Base-by-base conservation (phyloP, 2,329 filamentous ascomycete genomes). In the Penicillium sp. region DNA sequence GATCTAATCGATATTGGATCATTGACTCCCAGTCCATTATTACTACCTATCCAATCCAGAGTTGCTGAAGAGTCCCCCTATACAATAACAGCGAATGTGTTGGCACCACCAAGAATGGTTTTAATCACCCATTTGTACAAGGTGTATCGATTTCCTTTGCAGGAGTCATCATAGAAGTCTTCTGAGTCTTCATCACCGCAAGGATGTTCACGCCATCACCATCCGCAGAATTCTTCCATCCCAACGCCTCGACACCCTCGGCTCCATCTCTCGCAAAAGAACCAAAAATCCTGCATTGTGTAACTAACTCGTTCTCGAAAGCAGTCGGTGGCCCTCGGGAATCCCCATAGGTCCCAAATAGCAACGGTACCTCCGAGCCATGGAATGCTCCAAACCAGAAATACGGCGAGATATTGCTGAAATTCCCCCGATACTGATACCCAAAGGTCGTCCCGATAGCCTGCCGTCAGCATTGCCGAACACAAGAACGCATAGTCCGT, bases 1-100 rank as follows among this genome's bases (percentile, higher is more conserved):
- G 44, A 47, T 51, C 44, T 55, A 52, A 52, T 51, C 23, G 41
- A 57, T 43, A 44, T 55, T 49, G 46, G 27, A 37, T 15, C 43
- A 29, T 40, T 26, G 46, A 31, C 33, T 40, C 35, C 35, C 8
- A 26, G 18, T 20, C 26, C 26, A 46, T 46, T 35, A 25, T 37
- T 35, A 25, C 29, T 25, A 26, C 15, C 31, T 45, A 4, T 45
- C 18, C 18, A 2, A 11, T 4, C 12, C 33, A 18, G 31, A 35
- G 7, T 18, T 18, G 7, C 14, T 3, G 6, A 9, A n/a, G 33
- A 37, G n/a, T 35, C 33, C n/a, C n/a, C 7, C 7, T 18, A 35
- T 35, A 35, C 33, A n/a, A 35, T 15, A 35, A 35, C 33, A 35
- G 15, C 33, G 18, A 35, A 35, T n/a, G 33, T 15, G n/a, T 35